Evolutionary conservation across 2,329 filamentous ascomycete species (phyloP), one percentile per base, ranked within the genome.

Genomic region (Xylaria sp.): DNA sequence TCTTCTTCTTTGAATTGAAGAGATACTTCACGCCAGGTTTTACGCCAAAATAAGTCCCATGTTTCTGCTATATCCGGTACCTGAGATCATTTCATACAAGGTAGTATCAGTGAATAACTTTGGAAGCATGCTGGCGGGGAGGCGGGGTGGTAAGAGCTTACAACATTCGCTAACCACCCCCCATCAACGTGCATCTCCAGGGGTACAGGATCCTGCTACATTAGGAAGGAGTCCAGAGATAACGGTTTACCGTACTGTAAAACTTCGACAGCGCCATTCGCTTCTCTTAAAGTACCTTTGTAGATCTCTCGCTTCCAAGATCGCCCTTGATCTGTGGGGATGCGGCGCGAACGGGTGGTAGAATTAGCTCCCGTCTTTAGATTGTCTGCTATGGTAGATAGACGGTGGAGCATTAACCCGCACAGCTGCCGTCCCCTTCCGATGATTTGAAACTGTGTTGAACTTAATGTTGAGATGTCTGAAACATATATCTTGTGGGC

Each of bases 171-270:
- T 56, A 56, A 10, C 53, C 31, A 38, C 2, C 31, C 53, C 33
- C 53, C 31, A 38, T 56, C 38, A 38, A 36, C n/a, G n/a, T 38
- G 53, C 53, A 56, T 56, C 51, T 56, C 5, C 20, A 36, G 10
- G 38, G 36, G 57, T 49, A 9, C 40, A 15, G 40, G 20, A 56
- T 65, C 63, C 38, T 64, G 28, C 62, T 59, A 36, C 38, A 60
- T 60, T 48, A 54, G 57, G 63, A 54, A 59, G 63, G 63, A 60
- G 46, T 36, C 63, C 56, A 56, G 51, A 59, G 63, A 65, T 65
- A 65, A 56, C 36, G 48, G 40, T 49, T 60, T 48, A 17, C 44
- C 15, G 42, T 46, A 4, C 38, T 23, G 20, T 13, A 17, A 10
- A 64, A 40, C 33, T n/a, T 31, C 33, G 36, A 59, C 28, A 33